Conservation (phyloP, 1,139 yeast genomes). For the Hansenula anomala region DNA sequence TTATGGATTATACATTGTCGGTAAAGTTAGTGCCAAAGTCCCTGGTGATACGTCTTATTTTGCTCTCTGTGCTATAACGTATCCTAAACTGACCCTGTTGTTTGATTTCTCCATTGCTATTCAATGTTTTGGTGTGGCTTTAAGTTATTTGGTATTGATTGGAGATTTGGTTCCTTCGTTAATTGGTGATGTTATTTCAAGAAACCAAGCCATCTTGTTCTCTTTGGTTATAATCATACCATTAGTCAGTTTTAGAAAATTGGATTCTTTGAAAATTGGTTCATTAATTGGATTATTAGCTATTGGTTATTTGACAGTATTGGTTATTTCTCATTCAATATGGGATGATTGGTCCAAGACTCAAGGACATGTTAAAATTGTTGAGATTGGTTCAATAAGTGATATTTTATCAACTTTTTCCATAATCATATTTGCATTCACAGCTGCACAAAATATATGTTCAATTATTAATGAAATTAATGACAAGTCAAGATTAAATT, state of each 20-base stretch:
- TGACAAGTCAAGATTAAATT: conserved; percentile 47
- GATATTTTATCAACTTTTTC: conserved; percentile 78
- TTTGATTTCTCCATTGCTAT: conserved; percentile 87
- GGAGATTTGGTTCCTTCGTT: conserved; percentile 86
- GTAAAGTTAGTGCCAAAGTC: conserved; percentile 64
- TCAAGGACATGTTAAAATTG: conserved; percentile 50
- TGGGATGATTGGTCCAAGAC: conserved; percentile 40
- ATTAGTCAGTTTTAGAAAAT: conserved; percentile 61
- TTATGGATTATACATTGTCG: conserved; percentile 75
- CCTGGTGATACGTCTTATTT: conserved; percentile 86
- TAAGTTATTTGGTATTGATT: conserved; percentile 80
- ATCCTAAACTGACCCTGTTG: conserved; percentile 74
- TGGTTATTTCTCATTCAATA: conserved; percentile 64
- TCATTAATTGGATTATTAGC: conserved; percentile 80
- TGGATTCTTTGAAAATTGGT: conserved; percentile 85
- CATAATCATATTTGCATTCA: conserved; percentile 89
- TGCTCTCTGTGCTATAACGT: conserved; percentile 75
- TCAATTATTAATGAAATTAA: conserved; percentile 80
- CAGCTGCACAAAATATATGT: conserved; percentile 94
- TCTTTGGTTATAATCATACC: conserved; percentile 69
- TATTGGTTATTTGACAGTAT: conserved; percentile 70
- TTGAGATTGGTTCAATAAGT: conserved; percentile 50
- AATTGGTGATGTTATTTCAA: conserved; percentile 28
- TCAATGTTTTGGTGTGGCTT: conserved; percentile 91
- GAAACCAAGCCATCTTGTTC: conserved; percentile 60